Evolutionary conservation across 306 rosid species (phyloP), one percentile per base, ranked within the genome.

Genomic region (Acacia acuminata): DNA sequence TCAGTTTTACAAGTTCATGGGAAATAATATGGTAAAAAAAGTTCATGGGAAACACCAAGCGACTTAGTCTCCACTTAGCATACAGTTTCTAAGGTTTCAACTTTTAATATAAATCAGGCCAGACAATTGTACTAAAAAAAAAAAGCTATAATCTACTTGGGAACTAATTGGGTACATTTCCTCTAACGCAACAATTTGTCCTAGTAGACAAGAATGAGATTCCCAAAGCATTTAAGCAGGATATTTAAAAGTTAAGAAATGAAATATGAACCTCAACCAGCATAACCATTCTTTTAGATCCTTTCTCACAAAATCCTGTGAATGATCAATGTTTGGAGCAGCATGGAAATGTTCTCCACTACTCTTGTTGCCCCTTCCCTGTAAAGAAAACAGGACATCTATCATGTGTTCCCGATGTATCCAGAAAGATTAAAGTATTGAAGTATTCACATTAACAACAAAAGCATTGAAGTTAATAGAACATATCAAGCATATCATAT

Each of bases 241-340:
- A 40, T 43, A 32, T 32, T 38, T 83, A 44, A 73, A 79, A 76
- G 70, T 82, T 53, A 72, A 76, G 73, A 61, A 76, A 48, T 47
- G 55, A 60, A 68, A 76, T 78, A 74, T 78, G 40, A 76, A 94
- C 98, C 98, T 96, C 86, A 96, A 76, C 97, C 97, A 94, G 88
- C 84, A 50, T 77, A 96, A 82, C 99, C 99, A 96, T 85, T 94
- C 99, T 86, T 88, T 90, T 83, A 96, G 74, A 89, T 96, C 99
- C 51, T 88, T 91, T 88, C 99, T 91, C 82, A 96, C 99, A 90
- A 94, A 96, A n/a, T 94, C 98, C 89, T 96, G 99, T 38, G 99
- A 96, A 85, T 96, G 99, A 88, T 96, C 99, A 81, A 96, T 96
- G 85, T 96, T 96, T 74, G 99, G 99, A 74, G 99, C 99, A 78